Evolutionary conservation across 2,329 filamentous ascomycete species (phyloP).

Genomic region (Botrytis galanthina): DNA sequence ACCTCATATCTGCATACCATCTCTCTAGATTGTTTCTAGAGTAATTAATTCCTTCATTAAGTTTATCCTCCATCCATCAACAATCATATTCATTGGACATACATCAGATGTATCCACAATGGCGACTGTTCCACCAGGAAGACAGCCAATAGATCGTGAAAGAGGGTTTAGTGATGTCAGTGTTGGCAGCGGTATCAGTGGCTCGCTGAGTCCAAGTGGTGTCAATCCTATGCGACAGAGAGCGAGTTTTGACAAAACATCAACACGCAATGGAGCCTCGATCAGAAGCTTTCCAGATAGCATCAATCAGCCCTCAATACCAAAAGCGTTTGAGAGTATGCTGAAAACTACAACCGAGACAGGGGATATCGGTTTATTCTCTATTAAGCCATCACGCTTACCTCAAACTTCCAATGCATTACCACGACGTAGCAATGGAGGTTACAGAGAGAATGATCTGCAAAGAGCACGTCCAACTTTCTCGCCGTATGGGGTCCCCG

Average conservation of each 20-base stretch:
- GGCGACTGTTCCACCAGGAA: constrained; percentile 27
- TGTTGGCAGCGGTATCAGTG: not conserved
- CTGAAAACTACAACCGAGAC: constrained; percentile 64
- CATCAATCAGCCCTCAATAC: constrained; percentile 45
- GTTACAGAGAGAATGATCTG: constrained; percentile 26
- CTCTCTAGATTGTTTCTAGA: not conserved
- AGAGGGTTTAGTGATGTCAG: constrained; percentile 4
- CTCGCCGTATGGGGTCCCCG: constrained; percentile 31
- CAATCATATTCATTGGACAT: constrained; percentile 7
- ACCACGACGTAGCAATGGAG: constrained; percentile 27
- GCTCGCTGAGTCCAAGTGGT: not conserved
- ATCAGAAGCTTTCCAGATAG: constrained; percentile 42
- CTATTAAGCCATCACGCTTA: constrained; percentile 46
- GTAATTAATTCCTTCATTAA: not conserved
- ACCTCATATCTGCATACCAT: constrained; percentile 16
- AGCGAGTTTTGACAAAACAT: constrained; percentile 24
- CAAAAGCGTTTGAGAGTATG: constrained; percentile 61
- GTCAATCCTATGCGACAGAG: constrained; percentile 26
- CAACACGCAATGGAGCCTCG: constrained; percentile 38
- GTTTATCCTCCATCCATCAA: constrained; percentile 19
- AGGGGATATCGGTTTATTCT: constrained; percentile 62
- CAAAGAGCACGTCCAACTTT: constrained; percentile 28
- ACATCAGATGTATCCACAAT: constrained; percentile 28
- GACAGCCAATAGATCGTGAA: constrained; percentile 17
- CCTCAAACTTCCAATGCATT: constrained; percentile 29